Evolutionary conservation across 768 basidiomycete species (phyloP).

Genomic region (Rhizopogon sp.): DNA sequence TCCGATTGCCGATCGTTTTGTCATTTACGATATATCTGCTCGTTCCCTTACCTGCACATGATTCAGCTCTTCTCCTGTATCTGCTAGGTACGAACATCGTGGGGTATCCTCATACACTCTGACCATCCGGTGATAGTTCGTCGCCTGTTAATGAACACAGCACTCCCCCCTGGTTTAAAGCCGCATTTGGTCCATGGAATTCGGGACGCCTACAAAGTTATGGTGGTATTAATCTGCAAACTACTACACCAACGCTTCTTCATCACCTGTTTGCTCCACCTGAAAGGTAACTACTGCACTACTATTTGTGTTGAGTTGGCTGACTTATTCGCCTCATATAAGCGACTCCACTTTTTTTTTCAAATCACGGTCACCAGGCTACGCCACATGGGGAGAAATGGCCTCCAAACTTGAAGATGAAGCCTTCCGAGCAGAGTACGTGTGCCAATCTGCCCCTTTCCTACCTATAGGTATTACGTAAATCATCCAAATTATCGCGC

Average conservation of each 20-base stretch:
- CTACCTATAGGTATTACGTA: conserved; percentile 24
- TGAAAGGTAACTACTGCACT: conserved; percentile 42
- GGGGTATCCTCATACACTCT: conserved; percentile 20
- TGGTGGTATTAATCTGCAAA: conserved; percentile 49
- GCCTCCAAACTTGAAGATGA: conserved; percentile 71
- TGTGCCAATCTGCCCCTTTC: conserved; percentile 30
- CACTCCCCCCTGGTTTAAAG: conserved; percentile 24
- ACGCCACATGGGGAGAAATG: conserved; percentile 70
- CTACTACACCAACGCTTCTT: conserved; percentile 63
- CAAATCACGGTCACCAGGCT: conserved; percentile 40
- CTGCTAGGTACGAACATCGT: conserved; percentile 30
- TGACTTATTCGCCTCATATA: conserved; percentile 9
- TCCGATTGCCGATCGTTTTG: background rate
- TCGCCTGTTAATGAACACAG: conserved; percentile 22
- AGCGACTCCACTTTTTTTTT: conserved; percentile 36
- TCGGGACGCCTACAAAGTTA: conserved; percentile 27
- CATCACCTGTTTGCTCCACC: conserved; percentile 74
- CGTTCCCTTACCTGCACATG: background rate
- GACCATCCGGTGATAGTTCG: conserved; percentile 23
- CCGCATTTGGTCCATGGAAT: conserved; percentile 22
- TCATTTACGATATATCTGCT: background rate
- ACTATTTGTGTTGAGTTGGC: conserved; percentile 10
- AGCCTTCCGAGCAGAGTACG: conserved; percentile 78
- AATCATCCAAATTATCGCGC: conserved; percentile 14
- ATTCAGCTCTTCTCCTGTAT: conserved; percentile 22